These are phyloP conservation scores for Flaveria bidentis DNA, from an alignment of 129 eudicot genomes.

Conservation along the genomic window DNA sequence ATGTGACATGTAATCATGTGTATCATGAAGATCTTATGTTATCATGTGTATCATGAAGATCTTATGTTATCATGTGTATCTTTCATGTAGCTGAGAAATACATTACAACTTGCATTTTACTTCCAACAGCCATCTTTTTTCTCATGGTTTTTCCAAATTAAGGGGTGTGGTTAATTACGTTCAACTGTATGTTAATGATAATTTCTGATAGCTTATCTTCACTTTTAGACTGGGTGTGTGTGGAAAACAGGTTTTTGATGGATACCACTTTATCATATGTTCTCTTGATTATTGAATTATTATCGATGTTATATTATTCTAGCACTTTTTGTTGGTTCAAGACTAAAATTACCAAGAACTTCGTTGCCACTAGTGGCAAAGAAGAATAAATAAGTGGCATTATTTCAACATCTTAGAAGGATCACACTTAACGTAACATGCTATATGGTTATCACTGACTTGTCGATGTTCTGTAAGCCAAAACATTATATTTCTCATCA, in stretches of 20 bases:
- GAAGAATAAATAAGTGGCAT: too few species aligned
- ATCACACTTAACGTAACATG: neutral
- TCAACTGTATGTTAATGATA: neutral
- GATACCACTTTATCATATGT: neutral
- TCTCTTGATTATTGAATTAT: too few species aligned
- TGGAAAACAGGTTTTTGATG: too few species aligned
- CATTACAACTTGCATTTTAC: conserved; percentile 21
- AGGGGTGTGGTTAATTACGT: neutral
- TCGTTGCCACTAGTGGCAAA: too few species aligned
- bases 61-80: too few species aligned
- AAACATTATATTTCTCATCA: conserved; percentile 2
- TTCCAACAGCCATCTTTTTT: conserved; percentile 21
- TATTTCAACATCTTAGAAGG: neutral
- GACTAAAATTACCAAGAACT: neutral
- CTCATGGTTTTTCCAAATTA: conserved; percentile 4
- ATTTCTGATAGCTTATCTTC: neutral
- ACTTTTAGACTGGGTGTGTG: neutral
- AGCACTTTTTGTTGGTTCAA: neutral
- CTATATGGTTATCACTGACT: neutral
- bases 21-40: neutral
- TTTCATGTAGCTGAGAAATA: conserved; percentile 20
- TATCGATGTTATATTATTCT: neutral
- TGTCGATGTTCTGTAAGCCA: neutral
- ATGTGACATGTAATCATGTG: conserved; percentile 18
- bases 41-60: neutral